These are phyloP conservation scores for Mitragyna speciosa DNA, from an alignment of 257 asterid genomes.

Conservation along the genomic window DNA sequence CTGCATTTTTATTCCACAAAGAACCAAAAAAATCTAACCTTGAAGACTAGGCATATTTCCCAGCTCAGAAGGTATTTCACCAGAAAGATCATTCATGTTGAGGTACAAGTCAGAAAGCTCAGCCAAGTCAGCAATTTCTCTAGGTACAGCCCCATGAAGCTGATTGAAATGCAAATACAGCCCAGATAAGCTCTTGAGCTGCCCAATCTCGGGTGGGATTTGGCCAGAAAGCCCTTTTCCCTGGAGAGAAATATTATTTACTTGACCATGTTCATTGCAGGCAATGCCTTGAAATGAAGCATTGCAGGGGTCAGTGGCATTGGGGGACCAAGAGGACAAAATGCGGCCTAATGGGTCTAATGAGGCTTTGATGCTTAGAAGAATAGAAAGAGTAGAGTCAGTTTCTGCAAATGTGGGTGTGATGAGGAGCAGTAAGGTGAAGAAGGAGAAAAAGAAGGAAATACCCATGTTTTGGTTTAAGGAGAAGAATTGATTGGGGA, in stretches of 20 bases:
- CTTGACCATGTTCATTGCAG: conserved; percentile 67
- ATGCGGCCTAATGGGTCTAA: conserved; percentile 67
- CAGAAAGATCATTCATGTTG: conserved; percentile 78
- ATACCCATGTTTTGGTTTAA: conserved; percentile 41
- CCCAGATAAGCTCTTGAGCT: conserved; percentile 72
- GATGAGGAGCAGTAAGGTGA: conserved; percentile 18
- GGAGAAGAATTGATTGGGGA: neutral
- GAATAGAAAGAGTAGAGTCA: conserved; percentile 42
- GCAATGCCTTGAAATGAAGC: conserved; percentile 75
- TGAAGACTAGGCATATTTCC: conserved; percentile 66
- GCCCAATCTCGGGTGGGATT: conserved; percentile 87
- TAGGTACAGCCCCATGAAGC: conserved; percentile 84
- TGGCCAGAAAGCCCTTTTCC: conserved; percentile 78
- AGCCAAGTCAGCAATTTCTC: conserved; percentile 66
- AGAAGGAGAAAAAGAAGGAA: conserved; percentile 14
- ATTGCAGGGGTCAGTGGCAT: conserved; percentile 62
- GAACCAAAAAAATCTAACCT: conserved; percentile 44
- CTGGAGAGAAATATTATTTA: conserved; percentile 85
- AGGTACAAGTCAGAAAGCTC: conserved; percentile 87
- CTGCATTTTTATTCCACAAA: neutral
- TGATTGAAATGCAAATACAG: conserved; percentile 86
- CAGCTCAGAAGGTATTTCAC: conserved; percentile 73
- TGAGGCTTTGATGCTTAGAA: conserved; percentile 66
- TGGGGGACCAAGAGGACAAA: conserved; percentile 75
- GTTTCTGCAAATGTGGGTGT: neutral